Evolutionary conservation across 176 grass and related monocot species (phyloP).

Genomic region (bread wheat (Triticum aestivum)): DNA sequence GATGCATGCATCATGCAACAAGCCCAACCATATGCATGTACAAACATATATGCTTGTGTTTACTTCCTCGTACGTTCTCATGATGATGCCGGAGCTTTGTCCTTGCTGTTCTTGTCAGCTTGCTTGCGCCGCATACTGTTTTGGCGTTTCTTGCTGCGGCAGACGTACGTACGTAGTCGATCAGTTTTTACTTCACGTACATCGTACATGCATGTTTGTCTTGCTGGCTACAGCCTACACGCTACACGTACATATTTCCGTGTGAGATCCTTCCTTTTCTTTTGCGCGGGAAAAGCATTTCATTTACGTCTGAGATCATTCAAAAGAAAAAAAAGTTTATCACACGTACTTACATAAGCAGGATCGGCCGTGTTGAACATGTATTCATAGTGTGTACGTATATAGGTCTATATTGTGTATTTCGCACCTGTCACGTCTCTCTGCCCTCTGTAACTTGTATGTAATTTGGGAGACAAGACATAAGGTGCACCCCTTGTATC

Average conservation of each 20-base stretch:
- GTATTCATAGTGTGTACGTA: too few species aligned
- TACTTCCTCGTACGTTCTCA: background rate
- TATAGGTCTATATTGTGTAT: too few species aligned
- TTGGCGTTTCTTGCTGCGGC: background rate
- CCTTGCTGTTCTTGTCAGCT: background rate
- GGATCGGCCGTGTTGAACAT: too few species aligned
- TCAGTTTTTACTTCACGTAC: background rate
- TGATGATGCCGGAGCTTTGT: background rate
- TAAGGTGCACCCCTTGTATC: too few species aligned
- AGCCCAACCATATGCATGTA: background rate
- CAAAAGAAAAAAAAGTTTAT: too few species aligned
- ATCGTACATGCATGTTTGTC: background rate
- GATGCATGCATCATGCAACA: background rate
- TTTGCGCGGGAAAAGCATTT: too few species aligned
- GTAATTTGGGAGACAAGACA: too few species aligned
- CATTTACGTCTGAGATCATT: too few species aligned
- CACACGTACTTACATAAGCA: too few species aligned
- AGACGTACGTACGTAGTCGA: background rate
- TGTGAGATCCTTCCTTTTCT: background rate
- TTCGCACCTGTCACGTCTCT: too few species aligned
- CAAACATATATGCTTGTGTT: background rate
- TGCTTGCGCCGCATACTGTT: background rate
- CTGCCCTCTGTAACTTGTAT: too few species aligned
- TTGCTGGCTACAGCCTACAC: background rate
- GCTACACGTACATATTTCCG: background rate